Conservation (phyloP, 257 asterid species). For the Parsonsia alboflavescens region DNA sequence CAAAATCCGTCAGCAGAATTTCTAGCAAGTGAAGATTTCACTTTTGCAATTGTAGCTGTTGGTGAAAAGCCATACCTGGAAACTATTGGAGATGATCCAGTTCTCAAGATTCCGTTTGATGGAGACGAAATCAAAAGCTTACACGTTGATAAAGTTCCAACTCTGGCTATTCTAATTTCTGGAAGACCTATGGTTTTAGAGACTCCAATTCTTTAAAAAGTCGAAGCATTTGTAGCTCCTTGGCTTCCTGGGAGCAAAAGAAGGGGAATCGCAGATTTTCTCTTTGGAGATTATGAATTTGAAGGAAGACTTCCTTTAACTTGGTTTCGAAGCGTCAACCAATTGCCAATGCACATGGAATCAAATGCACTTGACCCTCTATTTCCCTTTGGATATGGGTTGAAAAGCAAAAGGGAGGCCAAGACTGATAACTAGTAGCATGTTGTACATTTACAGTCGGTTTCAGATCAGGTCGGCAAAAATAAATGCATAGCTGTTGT, state of each 20-base stretch:
- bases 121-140: constrained; percentile 43
- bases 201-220: constrained; percentile 43
- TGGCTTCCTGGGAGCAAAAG: constrained; percentile 95
- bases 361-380: constrained; percentile 44
- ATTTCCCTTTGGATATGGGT: constrained; percentile 75
- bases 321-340: constrained; percentile 64
- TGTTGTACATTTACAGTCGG: background rate
- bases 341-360: constrained; percentile 55
- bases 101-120: constrained; percentile 48
- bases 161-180: constrained; percentile 53
- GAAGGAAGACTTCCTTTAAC: constrained; percentile 68
- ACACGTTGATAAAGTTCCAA: constrained; percentile 55
- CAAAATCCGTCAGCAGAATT: constrained; percentile 48
- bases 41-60: constrained; percentile 67
- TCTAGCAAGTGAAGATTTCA: constrained; percentile 33
- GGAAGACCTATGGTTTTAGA: constrained; percentile 75
- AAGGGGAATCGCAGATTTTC: constrained; percentile 55
- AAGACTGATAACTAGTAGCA: background rate
- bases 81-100: constrained; percentile 61
- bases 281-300: constrained; percentile 70
- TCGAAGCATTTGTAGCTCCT: constrained; percentile 68
- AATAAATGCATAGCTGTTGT: background rate
- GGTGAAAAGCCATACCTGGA: constrained; percentile 84
- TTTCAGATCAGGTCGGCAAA: background rate
- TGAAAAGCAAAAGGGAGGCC: constrained; percentile 26